These are phyloP conservation scores for Ophiostoma perfectum DNA, from an alignment of 2,329 filamentous ascomycete species.

Conservation along the genomic window DNA sequence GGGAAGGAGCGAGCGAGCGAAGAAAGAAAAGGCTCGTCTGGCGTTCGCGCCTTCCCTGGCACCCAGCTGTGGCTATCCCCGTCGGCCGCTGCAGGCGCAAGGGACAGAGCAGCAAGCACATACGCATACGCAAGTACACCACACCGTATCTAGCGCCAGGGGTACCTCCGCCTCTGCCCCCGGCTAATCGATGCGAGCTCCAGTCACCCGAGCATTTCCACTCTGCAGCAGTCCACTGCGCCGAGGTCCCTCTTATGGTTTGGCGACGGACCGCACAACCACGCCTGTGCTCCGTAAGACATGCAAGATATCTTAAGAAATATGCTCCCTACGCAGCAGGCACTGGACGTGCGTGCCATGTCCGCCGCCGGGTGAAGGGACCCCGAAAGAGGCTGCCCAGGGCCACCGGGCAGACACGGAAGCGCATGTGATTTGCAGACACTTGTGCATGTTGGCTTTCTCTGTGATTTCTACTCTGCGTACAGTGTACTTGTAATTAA, in stretches of 20 bases:
- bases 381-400: background rate
- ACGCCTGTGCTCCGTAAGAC: no score
- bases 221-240: conserved; percentile 21
- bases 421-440: conserved; percentile 14
- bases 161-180: conserved; percentile 17
- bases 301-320: no score
- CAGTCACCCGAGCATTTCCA: conserved; percentile 26
- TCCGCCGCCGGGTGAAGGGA: conserved; percentile 21
- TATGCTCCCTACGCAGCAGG: no score
- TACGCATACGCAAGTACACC: background rate
- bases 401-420: conserved; percentile 19
- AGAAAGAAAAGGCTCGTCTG: conserved; percentile 6
- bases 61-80: no score
- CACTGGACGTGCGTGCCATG: background rate
- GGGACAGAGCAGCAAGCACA: no score
- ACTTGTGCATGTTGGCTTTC: background rate
- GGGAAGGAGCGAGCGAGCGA: conserved; percentile 16
- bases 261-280: background rate
- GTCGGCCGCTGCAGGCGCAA: no score
- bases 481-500: background rate
- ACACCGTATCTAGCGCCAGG: background rate
- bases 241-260: conserved; percentile 21
- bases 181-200: conserved; percentile 24
- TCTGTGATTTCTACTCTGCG: no score
- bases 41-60: conserved; percentile 8